Conservation (phyloP, 2,329 filamentous ascomycete genomes). For the Cryoendolithus antarcticus region DNA sequence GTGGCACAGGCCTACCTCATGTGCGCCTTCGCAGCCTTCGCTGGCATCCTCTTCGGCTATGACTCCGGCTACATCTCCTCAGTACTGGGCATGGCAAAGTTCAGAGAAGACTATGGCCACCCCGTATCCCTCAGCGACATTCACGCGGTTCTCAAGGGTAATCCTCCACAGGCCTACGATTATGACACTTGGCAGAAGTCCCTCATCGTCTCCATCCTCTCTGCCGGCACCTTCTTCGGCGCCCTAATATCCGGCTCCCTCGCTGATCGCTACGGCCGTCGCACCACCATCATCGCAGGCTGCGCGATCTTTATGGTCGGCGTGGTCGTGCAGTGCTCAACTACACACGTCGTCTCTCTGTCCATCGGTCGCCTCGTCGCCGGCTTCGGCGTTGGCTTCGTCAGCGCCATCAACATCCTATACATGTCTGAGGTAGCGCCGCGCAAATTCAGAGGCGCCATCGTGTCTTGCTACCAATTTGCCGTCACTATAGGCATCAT, state of each 20-base stretch:
- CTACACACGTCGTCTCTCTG: slow-evolving; percentile 50
- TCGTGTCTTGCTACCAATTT: slow-evolving; percentile 73
- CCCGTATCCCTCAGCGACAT: slow-evolving; percentile 5
- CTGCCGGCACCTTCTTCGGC: slow-evolving; percentile 66
- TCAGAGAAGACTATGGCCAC: slow-evolving; percentile 27
- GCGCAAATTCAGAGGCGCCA: slow-evolving; percentile 62
- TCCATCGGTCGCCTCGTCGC: slow-evolving; percentile 62
- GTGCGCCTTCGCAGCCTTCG: slow-evolving; percentile 49
- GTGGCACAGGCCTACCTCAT: slow-evolving; percentile 41
- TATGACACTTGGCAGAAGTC: slow-evolving; percentile 34
- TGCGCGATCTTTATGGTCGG: slow-evolving; percentile 48
- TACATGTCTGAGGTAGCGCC: slow-evolving; percentile 34
- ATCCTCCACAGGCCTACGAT: slow-evolving; percentile 12
- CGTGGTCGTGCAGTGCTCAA: slow-evolving; percentile 47
- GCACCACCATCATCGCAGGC: slow-evolving; percentile 49
- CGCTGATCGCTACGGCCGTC: slow-evolving; percentile 54
- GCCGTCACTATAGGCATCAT: slow-evolving; percentile 70
- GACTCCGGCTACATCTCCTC: slow-evolving; percentile 45
- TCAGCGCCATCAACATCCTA: slow-evolving; percentile 49
- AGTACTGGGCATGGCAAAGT: slow-evolving; percentile 39
- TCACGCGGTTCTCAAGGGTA: slow-evolving; percentile 4
- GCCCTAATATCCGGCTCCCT: slow-evolving; percentile 46
- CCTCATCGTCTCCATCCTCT: slow-evolving; percentile 61
- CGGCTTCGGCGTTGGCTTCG: slow-evolving; percentile 59
- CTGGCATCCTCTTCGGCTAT: slow-evolving; percentile 49